Conservation (phyloP, 1,284 basidiomycete genomes). For the Cerrena zonata region DNA sequence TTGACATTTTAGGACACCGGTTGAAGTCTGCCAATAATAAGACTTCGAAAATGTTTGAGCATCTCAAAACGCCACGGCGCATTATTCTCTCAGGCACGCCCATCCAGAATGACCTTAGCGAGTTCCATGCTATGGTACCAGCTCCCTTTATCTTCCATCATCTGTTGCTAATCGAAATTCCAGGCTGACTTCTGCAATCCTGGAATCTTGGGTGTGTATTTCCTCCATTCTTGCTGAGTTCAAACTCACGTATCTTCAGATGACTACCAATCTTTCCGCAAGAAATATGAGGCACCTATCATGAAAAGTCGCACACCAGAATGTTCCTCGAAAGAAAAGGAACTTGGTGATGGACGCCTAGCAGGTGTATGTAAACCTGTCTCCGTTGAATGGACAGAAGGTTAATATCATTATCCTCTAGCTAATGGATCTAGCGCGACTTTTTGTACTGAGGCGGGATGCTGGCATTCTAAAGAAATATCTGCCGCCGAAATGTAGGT, state of each 20-base stretch:
- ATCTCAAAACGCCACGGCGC: conserved; percentile 66
- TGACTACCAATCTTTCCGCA: conserved; percentile 69
- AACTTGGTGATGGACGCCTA: conserved; percentile 69
- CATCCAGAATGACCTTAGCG: conserved; percentile 92
- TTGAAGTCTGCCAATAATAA: conserved; percentile 91
- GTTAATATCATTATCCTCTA: conserved; percentile 30
- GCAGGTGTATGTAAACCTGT: conserved; percentile 68
- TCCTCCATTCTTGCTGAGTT: background rate
- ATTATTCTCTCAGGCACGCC: conserved; percentile 95
- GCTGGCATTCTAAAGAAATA: conserved; percentile 78
- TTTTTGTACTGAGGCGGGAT: conserved; percentile 87
- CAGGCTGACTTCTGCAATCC: conserved; percentile 93
- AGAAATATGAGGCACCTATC: conserved; percentile 86
- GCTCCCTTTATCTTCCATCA: background rate
- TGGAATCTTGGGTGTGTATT: conserved; percentile 65
- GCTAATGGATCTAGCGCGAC: conserved; percentile 73
- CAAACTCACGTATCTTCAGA: conserved; percentile 33
- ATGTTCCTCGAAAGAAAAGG: conserved; percentile 64
- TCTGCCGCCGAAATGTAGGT: conserved; percentile 84
- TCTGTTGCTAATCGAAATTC: conserved; percentile 2
- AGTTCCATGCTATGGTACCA: conserved; percentile 90
- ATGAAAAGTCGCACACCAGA: conserved; percentile 80
- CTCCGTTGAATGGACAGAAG: no score
- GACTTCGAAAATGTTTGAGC: conserved; percentile 84
- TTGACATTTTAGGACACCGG: conserved; percentile 64